phyloP scores from a whole-genome alignment of 2,329 filamentous ascomycete species.

The Cordyceps militaris region DNA sequence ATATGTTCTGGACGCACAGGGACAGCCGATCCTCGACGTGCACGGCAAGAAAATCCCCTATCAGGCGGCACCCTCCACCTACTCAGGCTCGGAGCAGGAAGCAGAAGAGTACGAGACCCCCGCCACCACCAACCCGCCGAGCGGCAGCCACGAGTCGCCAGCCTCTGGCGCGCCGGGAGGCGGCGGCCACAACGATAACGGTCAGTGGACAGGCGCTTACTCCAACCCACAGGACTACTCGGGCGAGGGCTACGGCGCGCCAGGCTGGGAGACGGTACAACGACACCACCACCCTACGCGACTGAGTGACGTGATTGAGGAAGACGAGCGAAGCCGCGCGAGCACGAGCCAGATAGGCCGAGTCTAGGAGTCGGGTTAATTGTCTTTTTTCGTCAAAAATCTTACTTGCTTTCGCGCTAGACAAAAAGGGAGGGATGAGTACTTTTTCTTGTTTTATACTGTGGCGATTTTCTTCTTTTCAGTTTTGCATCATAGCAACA shows the following conservation, averaged over 20 bases:
- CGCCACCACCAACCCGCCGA: slow-evolving; percentile 35
- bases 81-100: slow-evolving; percentile 43
- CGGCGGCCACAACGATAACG: slow-evolving; percentile 1
- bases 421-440: neutral
- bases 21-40: slow-evolving; percentile 54
- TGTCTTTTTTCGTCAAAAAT: neutral
- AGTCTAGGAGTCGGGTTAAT: slow-evolving; percentile 10
- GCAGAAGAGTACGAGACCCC: slow-evolving; percentile 53
- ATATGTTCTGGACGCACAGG: slow-evolving; percentile 57
- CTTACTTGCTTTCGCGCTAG: neutral
- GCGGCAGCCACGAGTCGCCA: slow-evolving; percentile 27
- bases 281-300: slow-evolving; percentile 83
- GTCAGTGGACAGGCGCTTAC: slow-evolving; percentile 38
- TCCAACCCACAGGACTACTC: slow-evolving; percentile 52
- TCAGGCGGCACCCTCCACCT: slow-evolving; percentile 37
- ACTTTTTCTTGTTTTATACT: neutral
- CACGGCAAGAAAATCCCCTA: slow-evolving; percentile 53
- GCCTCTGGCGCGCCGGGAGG: slow-evolving; percentile 22
- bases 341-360: slow-evolving; percentile 59
- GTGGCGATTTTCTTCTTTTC: neutral
- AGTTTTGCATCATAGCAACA: neutral
- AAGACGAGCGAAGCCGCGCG: slow-evolving; percentile 72
- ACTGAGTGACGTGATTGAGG: slow-evolving; percentile 80
- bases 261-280: slow-evolving; percentile 69
- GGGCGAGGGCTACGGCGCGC: slow-evolving; percentile 57